phyloP scores from a whole-genome alignment of 2,329 filamentous ascomycete genomes.

The Colletotrichum sp. region DNA sequence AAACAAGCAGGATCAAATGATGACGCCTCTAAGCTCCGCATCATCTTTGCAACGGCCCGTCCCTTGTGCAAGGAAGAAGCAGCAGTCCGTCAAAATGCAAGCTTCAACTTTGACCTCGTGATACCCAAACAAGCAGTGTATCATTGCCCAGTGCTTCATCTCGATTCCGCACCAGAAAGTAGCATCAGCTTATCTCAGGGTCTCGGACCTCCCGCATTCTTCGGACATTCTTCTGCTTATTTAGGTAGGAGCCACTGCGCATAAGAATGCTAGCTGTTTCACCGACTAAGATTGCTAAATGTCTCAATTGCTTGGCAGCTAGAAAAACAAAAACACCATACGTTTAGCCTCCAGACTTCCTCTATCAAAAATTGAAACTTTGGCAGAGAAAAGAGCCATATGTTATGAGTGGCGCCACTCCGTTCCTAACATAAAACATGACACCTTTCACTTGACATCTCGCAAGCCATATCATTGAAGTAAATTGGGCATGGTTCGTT shows the following conservation, averaged over 20 bases:
- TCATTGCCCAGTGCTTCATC: neutral
- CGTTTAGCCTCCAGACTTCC: neutral
- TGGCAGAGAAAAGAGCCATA: neutral
- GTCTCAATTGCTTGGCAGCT: neutral
- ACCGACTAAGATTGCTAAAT: neutral
- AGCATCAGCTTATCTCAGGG: neutral
- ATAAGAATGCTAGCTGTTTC: neutral
- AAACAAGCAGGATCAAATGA: neutral
- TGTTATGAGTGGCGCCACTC: neutral
- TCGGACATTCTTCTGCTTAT: neutral
- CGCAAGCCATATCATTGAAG: neutral
- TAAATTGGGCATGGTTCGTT: neutral
- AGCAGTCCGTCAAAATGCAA: neutral
- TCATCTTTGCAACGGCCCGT: neutral
- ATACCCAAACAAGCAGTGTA: neutral
- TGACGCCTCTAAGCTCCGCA: neutral
- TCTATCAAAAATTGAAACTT: neutral
- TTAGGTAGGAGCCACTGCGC: neutral
- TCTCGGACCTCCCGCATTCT: neutral
- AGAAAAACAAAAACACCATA: neutral
- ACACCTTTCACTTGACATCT: neutral
- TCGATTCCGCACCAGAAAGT: neutral
- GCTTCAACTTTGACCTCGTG: neutral
- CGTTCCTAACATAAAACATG: neutral
- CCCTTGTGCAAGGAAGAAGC: neutral